Conservation (phyloP, 2,329 filamentous ascomycete genomes). For the Graphilbum fragrans region DNA sequence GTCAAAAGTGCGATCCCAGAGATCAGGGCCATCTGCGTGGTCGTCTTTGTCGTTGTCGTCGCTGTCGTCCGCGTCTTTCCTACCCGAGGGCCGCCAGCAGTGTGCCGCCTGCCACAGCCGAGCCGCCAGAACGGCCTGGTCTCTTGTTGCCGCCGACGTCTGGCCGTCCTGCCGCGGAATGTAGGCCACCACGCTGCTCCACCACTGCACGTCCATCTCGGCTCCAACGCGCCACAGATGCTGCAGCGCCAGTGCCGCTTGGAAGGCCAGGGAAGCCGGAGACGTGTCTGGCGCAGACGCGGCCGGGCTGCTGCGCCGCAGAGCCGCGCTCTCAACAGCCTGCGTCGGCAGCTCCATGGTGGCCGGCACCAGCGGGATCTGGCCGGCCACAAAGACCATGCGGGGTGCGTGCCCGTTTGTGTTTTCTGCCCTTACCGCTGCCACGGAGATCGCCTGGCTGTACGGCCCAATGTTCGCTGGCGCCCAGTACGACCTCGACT, state of each 20-base stretch:
- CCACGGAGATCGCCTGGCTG: constrained; percentile 67
- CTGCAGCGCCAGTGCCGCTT: constrained; percentile 66
- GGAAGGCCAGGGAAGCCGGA: constrained; percentile 27
- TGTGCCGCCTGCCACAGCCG: constrained; percentile 37
- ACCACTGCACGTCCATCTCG: constrained; percentile 60
- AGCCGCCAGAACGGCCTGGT: constrained; percentile 29
- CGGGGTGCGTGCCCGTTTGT: constrained; percentile 14
- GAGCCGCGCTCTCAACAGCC: background rate
- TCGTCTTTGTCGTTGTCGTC: constrained; percentile 38
- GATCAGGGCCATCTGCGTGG: constrained; percentile 40
- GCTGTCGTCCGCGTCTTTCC: constrained; percentile 33
- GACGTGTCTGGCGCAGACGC: background rate
- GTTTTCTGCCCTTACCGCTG: constrained; percentile 4
- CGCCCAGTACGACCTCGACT: constrained; percentile 92
- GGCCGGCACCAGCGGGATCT: constrained; percentile 76
- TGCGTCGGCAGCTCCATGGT: constrained; percentile 52
- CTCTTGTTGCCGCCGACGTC: background rate
- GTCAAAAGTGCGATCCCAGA: constrained; percentile 57
- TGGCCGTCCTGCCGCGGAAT: constrained; percentile 31
- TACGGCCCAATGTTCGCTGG: constrained; percentile 97
- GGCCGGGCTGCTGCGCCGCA: constrained; percentile 20
- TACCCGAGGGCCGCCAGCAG: constrained; percentile 14
- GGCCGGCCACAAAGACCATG: constrained; percentile 64
- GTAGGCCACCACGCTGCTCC: constrained; percentile 66
- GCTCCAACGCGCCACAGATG: constrained; percentile 77